A percentile compares a stretch with the other conserved stretches of the same genome.
phyloP scores from a whole-genome alignment of 345 rosid genomes.

The Pseudoturritis turrita region DNA sequence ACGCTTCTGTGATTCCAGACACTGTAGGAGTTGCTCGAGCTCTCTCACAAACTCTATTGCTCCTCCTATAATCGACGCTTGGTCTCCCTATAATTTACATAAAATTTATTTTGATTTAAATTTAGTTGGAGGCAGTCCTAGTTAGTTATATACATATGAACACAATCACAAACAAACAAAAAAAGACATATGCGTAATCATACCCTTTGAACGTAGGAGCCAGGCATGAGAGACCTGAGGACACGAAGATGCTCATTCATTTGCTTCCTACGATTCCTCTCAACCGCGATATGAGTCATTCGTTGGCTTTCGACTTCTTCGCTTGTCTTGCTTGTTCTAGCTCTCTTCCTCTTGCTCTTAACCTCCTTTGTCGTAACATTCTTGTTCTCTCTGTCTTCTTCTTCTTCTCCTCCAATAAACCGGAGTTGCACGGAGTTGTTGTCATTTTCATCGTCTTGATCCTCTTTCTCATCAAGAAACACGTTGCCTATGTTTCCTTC shows the following conservation, averaged over 20 bases:
- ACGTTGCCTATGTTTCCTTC: slow-evolving; percentile 32
- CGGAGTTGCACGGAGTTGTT: slow-evolving; percentile 48
- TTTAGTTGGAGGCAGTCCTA: neutral
- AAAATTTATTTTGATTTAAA: neutral
- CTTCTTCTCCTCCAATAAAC: slow-evolving; percentile 31
- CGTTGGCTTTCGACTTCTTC: slow-evolving; percentile 94
- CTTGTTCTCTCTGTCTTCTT: slow-evolving; percentile 25
- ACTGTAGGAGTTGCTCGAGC: slow-evolving; percentile 83
- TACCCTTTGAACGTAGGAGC: slow-evolving; percentile 95
- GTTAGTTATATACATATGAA: neutral
- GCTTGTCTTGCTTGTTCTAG: slow-evolving; percentile 67
- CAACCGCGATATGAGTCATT: slow-evolving; percentile 93
- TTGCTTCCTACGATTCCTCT: slow-evolving; percentile 84
- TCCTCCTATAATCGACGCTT: slow-evolving; percentile 97
- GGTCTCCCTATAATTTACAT: slow-evolving; percentile 61
- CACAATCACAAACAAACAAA: neutral
- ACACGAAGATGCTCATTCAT: slow-evolving; percentile 97
- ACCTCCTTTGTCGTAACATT: slow-evolving; percentile 30
- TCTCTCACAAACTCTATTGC: slow-evolving; percentile 95
- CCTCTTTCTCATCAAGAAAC: slow-evolving; percentile 17
- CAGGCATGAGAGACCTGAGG: slow-evolving; percentile 91
- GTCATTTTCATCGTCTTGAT: slow-evolving; percentile 30
- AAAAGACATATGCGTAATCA: neutral
- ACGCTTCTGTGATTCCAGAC: slow-evolving; percentile 87
- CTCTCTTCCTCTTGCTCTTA: slow-evolving; percentile 76